Evolutionary conservation across 1,139 yeast species (phyloP).

Genomic region (Geotrichum candidum): DNA sequence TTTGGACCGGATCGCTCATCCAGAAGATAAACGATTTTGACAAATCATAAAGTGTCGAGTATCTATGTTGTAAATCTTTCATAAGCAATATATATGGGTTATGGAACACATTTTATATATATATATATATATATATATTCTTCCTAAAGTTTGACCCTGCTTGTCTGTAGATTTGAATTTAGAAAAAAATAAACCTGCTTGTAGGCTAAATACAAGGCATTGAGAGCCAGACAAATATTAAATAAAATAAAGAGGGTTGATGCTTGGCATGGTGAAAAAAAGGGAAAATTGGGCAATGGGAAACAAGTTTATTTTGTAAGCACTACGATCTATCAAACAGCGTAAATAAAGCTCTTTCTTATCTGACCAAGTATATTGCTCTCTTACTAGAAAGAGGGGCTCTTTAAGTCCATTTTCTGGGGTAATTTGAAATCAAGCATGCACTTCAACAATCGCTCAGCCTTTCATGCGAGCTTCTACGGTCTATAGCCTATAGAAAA

Average conservation of each 20-base stretch:
- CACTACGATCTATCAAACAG: background rate
- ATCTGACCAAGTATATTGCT: background rate
- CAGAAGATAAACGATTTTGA: too few species aligned
- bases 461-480: background rate
- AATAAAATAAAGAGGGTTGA: background rate
- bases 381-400: background rate
- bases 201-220: background rate
- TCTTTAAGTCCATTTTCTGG: background rate
- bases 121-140: too few species aligned
- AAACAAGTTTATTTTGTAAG: background rate
- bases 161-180: too few species aligned
- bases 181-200: background rate
- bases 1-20: too few species aligned
- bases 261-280: background rate
- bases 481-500: background rate
- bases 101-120: too few species aligned
- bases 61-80: too few species aligned
- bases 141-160: too few species aligned
- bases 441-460: background rate
- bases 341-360: background rate
- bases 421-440: background rate
- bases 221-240: background rate
- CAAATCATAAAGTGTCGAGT: too few species aligned
- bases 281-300: background rate
- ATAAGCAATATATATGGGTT: too few species aligned